phyloP scores from a whole-genome alignment of 2,329 filamentous ascomycete species.

The Raffaelea deltoideospora region DNA sequence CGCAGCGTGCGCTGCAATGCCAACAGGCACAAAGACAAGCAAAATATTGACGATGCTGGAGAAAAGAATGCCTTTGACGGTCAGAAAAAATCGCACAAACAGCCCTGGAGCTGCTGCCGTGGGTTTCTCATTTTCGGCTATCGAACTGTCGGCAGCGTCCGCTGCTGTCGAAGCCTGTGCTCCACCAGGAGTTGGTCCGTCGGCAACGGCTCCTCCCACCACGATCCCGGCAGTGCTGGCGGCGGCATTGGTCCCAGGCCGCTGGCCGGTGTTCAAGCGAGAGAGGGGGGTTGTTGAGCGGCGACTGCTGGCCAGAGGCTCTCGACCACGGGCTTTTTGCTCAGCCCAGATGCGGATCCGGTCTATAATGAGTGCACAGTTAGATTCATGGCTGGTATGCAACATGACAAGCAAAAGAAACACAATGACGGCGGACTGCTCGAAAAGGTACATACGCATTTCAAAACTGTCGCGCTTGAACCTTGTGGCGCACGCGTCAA shows the following conservation, averaged over 20 bases:
- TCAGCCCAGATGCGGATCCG: conserved; percentile 15
- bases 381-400: background rate
- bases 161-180: background rate
- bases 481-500: no score
- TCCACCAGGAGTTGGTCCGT: background rate
- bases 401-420: background rate
- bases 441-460: no score
- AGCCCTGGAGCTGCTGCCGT: conserved; percentile 7
- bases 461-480: no score
- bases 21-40: conserved; percentile 56
- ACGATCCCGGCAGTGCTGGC: background rate
- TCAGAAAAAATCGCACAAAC: conserved; percentile 23
- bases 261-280: background rate
- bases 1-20: conserved; percentile 37
- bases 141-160: conserved; percentile 3
- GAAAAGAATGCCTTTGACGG: conserved; percentile 36
- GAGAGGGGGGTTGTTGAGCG: background rate
- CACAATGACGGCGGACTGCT: no score
- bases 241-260: background rate
- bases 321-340: conserved; percentile 14
- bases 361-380: conserved; percentile 7
- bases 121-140: conserved; percentile 6
- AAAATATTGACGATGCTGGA: conserved; percentile 52
- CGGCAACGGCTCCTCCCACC: background rate
- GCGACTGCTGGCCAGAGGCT: conserved; percentile 6